Conservation (phyloP, 495 filamentous ascomycete species). For the Lophiotrema nucula region DNA sequence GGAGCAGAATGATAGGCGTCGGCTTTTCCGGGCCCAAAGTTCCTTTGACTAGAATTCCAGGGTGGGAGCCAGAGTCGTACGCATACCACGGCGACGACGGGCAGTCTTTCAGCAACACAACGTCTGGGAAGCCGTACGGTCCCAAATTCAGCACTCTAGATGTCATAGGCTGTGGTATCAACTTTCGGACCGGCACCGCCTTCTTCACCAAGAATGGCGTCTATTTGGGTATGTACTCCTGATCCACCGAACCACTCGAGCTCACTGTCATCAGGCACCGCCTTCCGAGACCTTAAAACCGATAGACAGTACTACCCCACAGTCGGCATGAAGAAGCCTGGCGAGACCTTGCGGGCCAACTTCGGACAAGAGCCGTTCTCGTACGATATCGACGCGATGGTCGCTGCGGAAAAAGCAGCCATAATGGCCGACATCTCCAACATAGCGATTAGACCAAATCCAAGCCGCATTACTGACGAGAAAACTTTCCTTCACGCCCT, state of each 20-base stretch:
- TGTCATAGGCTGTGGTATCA: conserved; percentile 87
- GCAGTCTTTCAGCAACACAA: conserved; percentile 73
- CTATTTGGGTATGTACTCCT: conserved; percentile 60
- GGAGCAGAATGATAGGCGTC: conserved; percentile 70
- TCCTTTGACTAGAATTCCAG: conserved; percentile 76
- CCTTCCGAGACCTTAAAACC: conserved; percentile 74
- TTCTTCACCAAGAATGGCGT: conserved; percentile 96
- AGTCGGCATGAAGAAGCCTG: conserved; percentile 88
- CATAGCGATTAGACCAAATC: neutral
- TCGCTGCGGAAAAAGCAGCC: conserved; percentile 46
- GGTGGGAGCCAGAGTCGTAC: conserved; percentile 96
- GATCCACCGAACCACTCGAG: neutral
- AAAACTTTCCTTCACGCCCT: conserved; percentile 76
- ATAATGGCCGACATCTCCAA: conserved; percentile 23
- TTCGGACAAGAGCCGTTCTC: conserved; percentile 89
- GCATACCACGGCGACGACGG: conserved; percentile 98
- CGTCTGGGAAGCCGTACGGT: conserved; percentile 73
- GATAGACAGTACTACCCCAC: conserved; percentile 71
- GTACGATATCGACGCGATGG: conserved; percentile 88
- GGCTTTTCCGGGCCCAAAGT: conserved; percentile 79
- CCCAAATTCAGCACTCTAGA: conserved; percentile 72
- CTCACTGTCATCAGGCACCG: conserved; percentile 56
- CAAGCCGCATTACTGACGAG: conserved; percentile 51
- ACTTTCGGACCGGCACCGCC: conserved; percentile 81
- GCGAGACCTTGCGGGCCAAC: conserved; percentile 81